Evolutionary conservation across 2,329 filamentous ascomycete genomes (phyloP), one percentile per base, ranked within the genome.

Genomic region (Penicillium sp.): DNA sequence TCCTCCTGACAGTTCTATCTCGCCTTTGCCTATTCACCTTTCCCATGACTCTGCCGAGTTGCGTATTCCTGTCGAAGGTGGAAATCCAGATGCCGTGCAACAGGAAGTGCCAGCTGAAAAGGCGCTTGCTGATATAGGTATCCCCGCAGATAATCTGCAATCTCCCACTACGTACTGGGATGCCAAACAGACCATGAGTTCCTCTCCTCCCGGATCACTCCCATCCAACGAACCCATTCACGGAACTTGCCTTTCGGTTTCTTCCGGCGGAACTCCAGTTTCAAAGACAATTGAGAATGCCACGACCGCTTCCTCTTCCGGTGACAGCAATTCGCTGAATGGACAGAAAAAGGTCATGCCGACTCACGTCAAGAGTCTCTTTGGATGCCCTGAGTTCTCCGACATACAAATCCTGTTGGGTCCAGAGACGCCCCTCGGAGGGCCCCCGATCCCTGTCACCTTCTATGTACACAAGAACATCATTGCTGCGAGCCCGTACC

Each of bases 361-460:
- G n/a, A n/a, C n/a, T 9, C 25, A 27, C 11, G 10, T 27, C 14
- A 9, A 27, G 25, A 27, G 14, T n/a, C 25, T 27, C 10, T 27
- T 27, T n/a, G 10, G 14, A 4, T 7, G 10, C 11, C 10, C 26
- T 18, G 26, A 31, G 15, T 36, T 41, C 15, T 17, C 39, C 7
- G 39, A 41, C 27, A 25, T 41, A 2, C 32, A 36, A 16, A 28
- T 41, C 26, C 11, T 35, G n/a, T 20, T 41, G 39, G 30, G 32
- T 17, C 39, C 39, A 10, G 26, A 17, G 11, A 4, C 3, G 17
- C 14, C n/a, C 25, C 6, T 13, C 11, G 25, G 14, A 7, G 10
- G 10, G 14, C 11, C 11, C 25, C 14, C 10, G 11, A 4, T n/a
- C 10, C 25, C 25, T n/a, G 6, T 27, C 25, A 4, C 4, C 6